phyloP scores from a whole-genome alignment of 1,284 basidiomycete species.

The Xanthoconium separans region DNA sequence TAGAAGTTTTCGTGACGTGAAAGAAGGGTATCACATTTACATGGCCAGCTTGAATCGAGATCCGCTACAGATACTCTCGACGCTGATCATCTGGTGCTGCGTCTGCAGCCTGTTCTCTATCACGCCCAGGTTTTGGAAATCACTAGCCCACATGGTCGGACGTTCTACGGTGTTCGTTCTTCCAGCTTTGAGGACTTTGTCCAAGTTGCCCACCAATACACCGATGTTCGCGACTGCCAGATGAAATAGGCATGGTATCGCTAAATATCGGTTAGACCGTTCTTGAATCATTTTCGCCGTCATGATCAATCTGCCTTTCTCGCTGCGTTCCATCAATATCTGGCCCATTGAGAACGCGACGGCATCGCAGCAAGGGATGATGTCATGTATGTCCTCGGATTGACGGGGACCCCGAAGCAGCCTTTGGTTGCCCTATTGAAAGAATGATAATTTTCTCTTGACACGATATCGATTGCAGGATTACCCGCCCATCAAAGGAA shows the following conservation, averaged over 20 bases:
- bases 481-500: slow-evolving; percentile 12
- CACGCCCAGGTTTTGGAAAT: slow-evolving; percentile 16
- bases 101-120: slow-evolving; percentile 16
- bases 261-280: slow-evolving; percentile 11
- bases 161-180: background rate
- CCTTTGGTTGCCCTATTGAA: slow-evolving; percentile 10
- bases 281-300: slow-evolving; percentile 14
- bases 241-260: slow-evolving; percentile 18
- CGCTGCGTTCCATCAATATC: slow-evolving; percentile 8
- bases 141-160: slow-evolving; percentile 4
- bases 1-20: no score
- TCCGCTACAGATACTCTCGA: slow-evolving; percentile 9
- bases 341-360: slow-evolving; percentile 17
- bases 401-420: slow-evolving; percentile 16
- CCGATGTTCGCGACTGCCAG: background rate
- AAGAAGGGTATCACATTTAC: no score
- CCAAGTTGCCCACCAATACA: no score
- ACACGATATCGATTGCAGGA: background rate
- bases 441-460: background rate
- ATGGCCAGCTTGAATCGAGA: slow-evolving; percentile 4
- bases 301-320: slow-evolving; percentile 15
- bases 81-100: slow-evolving; percentile 1
- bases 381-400: slow-evolving; percentile 20
- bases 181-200: background rate
- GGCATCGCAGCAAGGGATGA: slow-evolving; percentile 14